Conservation (phyloP, 2,329 filamentous ascomycete species). For the Aureobasidium lini region DNA sequence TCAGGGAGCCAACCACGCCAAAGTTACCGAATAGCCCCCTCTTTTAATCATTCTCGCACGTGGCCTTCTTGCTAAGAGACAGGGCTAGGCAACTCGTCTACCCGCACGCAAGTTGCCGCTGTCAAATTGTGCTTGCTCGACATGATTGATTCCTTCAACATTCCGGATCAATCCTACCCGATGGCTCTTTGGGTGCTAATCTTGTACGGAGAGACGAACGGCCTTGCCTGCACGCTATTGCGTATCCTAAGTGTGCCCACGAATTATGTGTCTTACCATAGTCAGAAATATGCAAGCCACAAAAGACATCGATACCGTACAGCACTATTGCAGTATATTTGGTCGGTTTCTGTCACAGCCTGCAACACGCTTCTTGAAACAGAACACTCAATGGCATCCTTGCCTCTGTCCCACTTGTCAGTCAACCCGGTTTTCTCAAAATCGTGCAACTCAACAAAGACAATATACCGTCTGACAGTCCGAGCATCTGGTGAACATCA, state of each 20-base stretch:
- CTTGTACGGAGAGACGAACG: background rate
- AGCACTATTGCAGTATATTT: slow-evolving; percentile 7
- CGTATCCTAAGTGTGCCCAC: background rate
- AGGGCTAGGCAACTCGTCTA: background rate
- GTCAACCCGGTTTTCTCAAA: background rate
- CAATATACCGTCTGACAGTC: background rate
- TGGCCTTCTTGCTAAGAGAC: background rate
- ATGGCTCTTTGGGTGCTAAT: background rate
- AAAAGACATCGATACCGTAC: background rate
- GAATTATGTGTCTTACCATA: background rate
- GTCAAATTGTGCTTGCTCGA: slow-evolving; percentile 7
- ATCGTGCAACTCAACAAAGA: background rate
- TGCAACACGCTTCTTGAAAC: slow-evolving; percentile 12
- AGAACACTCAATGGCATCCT: background rate
- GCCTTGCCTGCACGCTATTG: background rate
- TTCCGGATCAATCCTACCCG: background rate
- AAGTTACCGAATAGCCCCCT: background rate
- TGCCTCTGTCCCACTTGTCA: background rate
- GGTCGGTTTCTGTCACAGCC: background rate
- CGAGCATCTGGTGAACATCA: background rate
- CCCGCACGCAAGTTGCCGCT: slow-evolving; percentile 10
- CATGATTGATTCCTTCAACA: background rate
- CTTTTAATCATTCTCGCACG: slow-evolving; percentile 8
- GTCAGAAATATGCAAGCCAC: slow-evolving; percentile 7
- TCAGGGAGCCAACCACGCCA: background rate